A percentile compares a stretch with the other conserved stretches of the same genome.
These are phyloP conservation scores for Tremellales sp. DNA, from an alignment of 1,284 basidiomycete species.

Conservation along the genomic window DNA sequence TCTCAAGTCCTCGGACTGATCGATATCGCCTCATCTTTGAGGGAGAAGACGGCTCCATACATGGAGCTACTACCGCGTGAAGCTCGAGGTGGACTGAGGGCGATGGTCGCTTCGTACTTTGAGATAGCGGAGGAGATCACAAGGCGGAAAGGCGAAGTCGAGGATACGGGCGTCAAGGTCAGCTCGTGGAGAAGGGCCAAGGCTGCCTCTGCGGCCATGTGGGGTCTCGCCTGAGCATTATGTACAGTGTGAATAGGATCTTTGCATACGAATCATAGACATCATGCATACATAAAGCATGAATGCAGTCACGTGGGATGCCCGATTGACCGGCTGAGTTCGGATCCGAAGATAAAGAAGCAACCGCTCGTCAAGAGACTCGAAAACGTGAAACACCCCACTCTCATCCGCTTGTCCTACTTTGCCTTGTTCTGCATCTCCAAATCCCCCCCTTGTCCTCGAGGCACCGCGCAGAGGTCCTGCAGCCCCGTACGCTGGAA, in stretches of 20 bases:
- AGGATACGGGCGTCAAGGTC: slow-evolving; percentile 33
- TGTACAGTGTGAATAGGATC: neutral
- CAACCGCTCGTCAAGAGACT: too few relatives aligned
- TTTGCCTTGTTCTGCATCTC: too few relatives aligned
- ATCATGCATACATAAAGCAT: neutral
- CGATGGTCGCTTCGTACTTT: slow-evolving; percentile 47
- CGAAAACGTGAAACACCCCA: too few relatives aligned
- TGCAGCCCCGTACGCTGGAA: too few relatives aligned
- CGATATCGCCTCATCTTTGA: slow-evolving; percentile 32
- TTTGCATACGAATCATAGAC: neutral
- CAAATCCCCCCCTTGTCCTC: too few relatives aligned
- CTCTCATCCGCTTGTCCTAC: too few relatives aligned
- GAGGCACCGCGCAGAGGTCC: too few relatives aligned
- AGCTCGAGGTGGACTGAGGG: slow-evolving; percentile 40
- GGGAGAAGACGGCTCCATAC: slow-evolving; percentile 17
- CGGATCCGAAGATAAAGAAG: neutral
- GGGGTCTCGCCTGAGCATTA: slow-evolving; percentile 8
- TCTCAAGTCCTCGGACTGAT: slow-evolving; percentile 25
- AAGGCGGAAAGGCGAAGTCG: slow-evolving; percentile 18
- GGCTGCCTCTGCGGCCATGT: slow-evolving; percentile 32
- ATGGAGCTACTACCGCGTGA: slow-evolving; percentile 41
- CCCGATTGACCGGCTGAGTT: neutral
- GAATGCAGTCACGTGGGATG: neutral
- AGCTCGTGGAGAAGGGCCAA: slow-evolving; percentile 25
- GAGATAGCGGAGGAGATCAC: slow-evolving; percentile 38